Evolutionary conservation across 2,329 filamentous ascomycete species (phyloP), one percentile per base, ranked within the genome.

Genomic region (Cryphonectria carpinicola): DNA sequence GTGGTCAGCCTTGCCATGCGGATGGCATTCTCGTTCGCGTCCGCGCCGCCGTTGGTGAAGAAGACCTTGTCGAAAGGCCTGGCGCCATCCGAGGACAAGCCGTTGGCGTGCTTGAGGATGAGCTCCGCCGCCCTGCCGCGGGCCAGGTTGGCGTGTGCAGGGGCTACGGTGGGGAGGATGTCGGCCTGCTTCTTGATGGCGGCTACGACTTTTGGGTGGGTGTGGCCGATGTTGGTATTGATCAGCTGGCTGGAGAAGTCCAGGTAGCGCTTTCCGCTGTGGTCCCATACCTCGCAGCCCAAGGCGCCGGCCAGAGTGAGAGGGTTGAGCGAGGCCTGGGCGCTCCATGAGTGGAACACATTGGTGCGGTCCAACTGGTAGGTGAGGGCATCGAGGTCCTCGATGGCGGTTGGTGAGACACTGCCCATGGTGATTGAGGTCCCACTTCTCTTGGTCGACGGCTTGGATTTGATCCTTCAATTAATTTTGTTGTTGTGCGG

Each of bases 281-380:
- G 61, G 66, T 72, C 71, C 71, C 71, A 72, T 25, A 70, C 63
- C 22, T 72, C 69, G 66, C 61, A 71, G 54, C 71, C 71, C 17
- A 66, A 70, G 52, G 68, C 68, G 14, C 71, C 68, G 13, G 71
- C 71, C 10, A 72, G 66, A 25, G 71, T 60, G 6, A 72, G 39
- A 11, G 71, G 71, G 19, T 64, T 68, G 46, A 72, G 71, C 1
- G 68, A 49, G n/a, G 39, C 71, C 49, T 72, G 71, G 11, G 71
- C 71, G 65, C 65, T 68, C 71, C 71, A 72, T 2, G 71, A 72
- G n/a, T 72, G 71, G 39, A 72, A 72, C 62, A 72, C 71, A 17
- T 72, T 70, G 39, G 71, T 19, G 17, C 71, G 68, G 19, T 72
- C 71, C 11, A 72, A 66, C 62, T 72, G 65, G 49, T 66, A 72